Conservation (phyloP, 2,329 filamentous ascomycete genomes). For the Neofusicoccum sp. region DNA sequence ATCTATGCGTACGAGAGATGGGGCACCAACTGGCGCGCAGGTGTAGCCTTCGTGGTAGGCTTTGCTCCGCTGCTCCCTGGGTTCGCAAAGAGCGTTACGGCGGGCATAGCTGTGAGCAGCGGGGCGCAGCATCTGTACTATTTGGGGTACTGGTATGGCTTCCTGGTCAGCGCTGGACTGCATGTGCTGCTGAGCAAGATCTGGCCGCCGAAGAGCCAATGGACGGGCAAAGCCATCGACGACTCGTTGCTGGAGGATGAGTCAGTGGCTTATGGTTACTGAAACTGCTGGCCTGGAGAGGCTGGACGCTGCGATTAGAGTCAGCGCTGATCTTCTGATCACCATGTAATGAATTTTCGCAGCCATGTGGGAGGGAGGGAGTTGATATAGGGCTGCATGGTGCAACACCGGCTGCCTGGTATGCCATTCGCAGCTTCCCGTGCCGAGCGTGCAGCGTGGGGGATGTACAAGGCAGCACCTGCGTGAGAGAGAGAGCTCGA, state of each 20-base stretch:
- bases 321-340: no score
- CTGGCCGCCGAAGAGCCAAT: constrained; percentile 1
- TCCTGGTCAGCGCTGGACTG: constrained; percentile 22
- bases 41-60: constrained; percentile 27
- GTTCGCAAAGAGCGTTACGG: constrained; percentile 25
- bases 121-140: constrained; percentile 26
- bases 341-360: no score
- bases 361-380: no score
- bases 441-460: no score
- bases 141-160: constrained; percentile 28
- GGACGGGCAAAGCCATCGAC: not conserved
- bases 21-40: constrained; percentile 30
- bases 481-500: not conserved
- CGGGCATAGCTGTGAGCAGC: constrained; percentile 11
- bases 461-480: not conserved
- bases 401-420: no score
- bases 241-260: not conserved
- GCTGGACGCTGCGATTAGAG: no score
- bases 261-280: not conserved
- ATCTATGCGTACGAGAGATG: constrained; percentile 30
- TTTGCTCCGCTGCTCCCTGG: constrained; percentile 28
- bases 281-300: not conserved
- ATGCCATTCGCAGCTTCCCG: no score
- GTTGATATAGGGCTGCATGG: no score
- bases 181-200: constrained; percentile 9